Conservation (phyloP, 2,329 filamentous ascomycete species). For the Microsporum canis region DNA sequence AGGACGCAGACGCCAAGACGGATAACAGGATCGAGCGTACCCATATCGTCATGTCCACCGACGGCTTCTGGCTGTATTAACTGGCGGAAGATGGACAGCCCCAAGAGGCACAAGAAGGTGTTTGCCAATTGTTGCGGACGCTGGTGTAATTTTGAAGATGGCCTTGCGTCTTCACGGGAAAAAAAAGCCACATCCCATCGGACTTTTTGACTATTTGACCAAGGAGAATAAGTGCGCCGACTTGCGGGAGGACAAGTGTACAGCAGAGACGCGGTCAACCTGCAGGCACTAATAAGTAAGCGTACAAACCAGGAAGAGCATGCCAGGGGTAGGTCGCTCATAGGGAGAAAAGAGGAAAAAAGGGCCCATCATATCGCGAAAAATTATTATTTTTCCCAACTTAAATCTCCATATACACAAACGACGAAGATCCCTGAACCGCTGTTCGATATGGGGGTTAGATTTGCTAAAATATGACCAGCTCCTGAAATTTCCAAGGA, state of each 20-base stretch:
- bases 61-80: not conserved
- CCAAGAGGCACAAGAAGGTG: not conserved
- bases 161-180: not conserved
- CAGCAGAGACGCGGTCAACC: not conserved
- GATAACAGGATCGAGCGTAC: constrained; percentile 1
- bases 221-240: not conserved
- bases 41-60: not conserved
- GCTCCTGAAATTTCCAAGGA: constrained; percentile 1
- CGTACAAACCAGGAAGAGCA: not conserved
- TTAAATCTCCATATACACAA: not conserved
- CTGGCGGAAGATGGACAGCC: not conserved
- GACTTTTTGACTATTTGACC: not conserved
- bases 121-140: not conserved
- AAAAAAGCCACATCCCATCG: not conserved
- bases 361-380: not conserved
- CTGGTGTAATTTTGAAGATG: not conserved
- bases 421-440: not conserved
- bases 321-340: not conserved
- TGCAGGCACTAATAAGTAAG: not conserved
- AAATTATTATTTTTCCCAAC: not conserved
- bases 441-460: not conserved
- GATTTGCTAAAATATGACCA: not conserved
- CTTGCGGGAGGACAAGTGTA: not conserved
- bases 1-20: not conserved
- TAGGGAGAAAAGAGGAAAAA: not conserved